Conservation (phyloP, 1,284 basidiomycete genomes). For the Bjerkandera adusta region DNA sequence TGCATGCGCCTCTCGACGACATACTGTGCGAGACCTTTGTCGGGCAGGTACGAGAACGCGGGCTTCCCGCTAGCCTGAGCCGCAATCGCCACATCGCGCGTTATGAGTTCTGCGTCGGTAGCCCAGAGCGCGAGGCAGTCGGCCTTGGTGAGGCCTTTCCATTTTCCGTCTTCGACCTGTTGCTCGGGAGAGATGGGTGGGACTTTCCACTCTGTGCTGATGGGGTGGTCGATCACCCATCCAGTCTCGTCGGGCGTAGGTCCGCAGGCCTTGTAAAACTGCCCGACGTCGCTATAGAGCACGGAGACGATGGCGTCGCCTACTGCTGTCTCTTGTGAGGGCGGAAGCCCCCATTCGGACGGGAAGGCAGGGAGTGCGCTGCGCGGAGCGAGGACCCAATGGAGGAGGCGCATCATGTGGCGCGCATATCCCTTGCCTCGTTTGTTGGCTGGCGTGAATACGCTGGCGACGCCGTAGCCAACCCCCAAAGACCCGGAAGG, state of each 20-base stretch:
- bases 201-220: slow-evolving; percentile 44
- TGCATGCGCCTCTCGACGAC: slow-evolving; percentile 29
- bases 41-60: slow-evolving; percentile 44
- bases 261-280: slow-evolving; percentile 51
- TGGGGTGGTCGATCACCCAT: slow-evolving; percentile 43
- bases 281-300: slow-evolving; percentile 65
- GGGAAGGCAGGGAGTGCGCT: slow-evolving; percentile 35
- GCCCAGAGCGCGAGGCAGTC: slow-evolving; percentile 22
- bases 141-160: slow-evolving; percentile 20
- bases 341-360: slow-evolving; percentile 36
- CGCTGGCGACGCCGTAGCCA: slow-evolving; percentile 40
- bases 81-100: slow-evolving; percentile 17
- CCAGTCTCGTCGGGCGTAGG: slow-evolving; percentile 35
- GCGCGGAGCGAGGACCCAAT: slow-evolving; percentile 38
- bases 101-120: slow-evolving; percentile 21
- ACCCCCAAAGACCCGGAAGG: slow-evolving; percentile 23
- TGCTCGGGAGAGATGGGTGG: background rate
- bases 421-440: slow-evolving; percentile 43
- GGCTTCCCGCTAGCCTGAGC: slow-evolving; percentile 5
- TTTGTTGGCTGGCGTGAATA: slow-evolving; percentile 42
- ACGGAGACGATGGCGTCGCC: slow-evolving; percentile 44
- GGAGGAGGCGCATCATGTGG: slow-evolving; percentile 49
- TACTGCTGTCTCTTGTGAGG: slow-evolving; percentile 21
- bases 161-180: slow-evolving; percentile 18
- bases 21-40: slow-evolving; percentile 44